Percentiles rank a stretch among this genome's conserved stretches.
These are phyloP conservation scores for Suillus subluteus DNA, from an alignment of 768 basidiomycete species.

Conservation along the genomic window DNA sequence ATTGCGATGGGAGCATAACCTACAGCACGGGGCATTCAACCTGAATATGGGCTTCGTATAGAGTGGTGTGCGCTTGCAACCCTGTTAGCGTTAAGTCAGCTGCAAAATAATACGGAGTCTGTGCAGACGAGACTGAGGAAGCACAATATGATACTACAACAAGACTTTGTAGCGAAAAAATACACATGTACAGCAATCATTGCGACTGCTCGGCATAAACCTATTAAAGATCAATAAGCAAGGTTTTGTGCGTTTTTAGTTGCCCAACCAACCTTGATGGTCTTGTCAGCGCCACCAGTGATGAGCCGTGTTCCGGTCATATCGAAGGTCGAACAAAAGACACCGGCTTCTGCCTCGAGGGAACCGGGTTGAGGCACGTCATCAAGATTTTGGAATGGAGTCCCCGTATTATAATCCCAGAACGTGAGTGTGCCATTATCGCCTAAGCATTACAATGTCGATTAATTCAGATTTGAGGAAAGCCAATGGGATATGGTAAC, in stretches of 20 bases:
- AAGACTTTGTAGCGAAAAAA: neutral
- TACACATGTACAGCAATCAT: constrained; percentile 27
- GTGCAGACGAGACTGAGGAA: neutral
- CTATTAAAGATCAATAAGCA: constrained; percentile 30
- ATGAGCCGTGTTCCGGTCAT: constrained; percentile 92
- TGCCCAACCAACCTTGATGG: constrained; percentile 77
- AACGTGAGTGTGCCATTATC: constrained; percentile 91
- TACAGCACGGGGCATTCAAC: neutral
- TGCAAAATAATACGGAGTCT: neutral
- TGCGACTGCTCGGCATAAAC: constrained; percentile 76
- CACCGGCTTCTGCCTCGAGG: constrained; percentile 94
- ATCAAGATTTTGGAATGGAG: constrained; percentile 92
- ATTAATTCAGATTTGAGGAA: constrained; percentile 6
- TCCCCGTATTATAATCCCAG: constrained; percentile 96
- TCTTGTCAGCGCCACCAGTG: constrained; percentile 98
- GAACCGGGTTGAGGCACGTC: constrained; percentile 98
- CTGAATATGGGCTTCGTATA: neutral
- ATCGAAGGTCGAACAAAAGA: constrained; percentile 98
- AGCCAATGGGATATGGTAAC: constrained; percentile 26
- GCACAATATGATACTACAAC: constrained; percentile 4
- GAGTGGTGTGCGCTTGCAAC: neutral
- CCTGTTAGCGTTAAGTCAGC: neutral
- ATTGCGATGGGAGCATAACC: neutral
- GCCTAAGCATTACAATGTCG: constrained; percentile 44
- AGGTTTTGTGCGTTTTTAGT: neutral